Evolutionary conservation across 495 filamentous ascomycete species (phyloP).

Genomic region (Talaromyces liani): DNA sequence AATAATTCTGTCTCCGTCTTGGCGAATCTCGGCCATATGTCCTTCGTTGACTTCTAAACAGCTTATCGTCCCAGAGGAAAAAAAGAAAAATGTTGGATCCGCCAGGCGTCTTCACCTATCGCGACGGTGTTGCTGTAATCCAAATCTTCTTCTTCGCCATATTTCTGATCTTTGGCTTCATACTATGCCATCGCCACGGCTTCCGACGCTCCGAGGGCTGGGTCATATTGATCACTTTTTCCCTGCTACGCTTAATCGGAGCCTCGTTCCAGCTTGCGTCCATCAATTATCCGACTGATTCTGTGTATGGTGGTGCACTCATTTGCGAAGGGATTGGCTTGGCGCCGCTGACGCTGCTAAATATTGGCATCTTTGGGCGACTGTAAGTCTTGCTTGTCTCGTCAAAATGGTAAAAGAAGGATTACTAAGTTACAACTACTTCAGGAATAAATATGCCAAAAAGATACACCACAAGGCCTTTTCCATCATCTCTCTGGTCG

Average conservation of each 20-base stretch:
- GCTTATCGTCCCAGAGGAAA: background rate
- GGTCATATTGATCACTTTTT: slow-evolving; percentile 2
- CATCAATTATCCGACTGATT: background rate
- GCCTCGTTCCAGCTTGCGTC: slow-evolving; percentile 1
- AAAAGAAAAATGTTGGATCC: background rate
- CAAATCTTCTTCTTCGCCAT: slow-evolving; percentile 1
- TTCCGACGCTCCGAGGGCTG: background rate
- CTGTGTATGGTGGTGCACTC: background rate
- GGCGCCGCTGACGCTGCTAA: background rate
- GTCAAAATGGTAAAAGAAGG: background rate
- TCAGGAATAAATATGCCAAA: slow-evolving; percentile 1
- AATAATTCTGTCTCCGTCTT: background rate
- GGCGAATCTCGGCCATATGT: background rate
- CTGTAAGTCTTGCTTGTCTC: background rate
- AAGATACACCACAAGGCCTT: background rate
- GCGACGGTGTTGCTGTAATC: background rate
- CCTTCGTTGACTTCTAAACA: background rate
- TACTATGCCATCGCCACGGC: background rate
- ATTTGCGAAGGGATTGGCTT: background rate
- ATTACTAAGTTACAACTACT: background rate
- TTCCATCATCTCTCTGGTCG: background rate
- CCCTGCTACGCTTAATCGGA: background rate
- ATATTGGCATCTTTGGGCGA: background rate
- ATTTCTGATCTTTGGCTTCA: background rate
- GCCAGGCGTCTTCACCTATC: background rate